phyloP scores from a whole-genome alignment of 2,329 filamentous ascomycete species.

The Verruconis gallopava region DNA sequence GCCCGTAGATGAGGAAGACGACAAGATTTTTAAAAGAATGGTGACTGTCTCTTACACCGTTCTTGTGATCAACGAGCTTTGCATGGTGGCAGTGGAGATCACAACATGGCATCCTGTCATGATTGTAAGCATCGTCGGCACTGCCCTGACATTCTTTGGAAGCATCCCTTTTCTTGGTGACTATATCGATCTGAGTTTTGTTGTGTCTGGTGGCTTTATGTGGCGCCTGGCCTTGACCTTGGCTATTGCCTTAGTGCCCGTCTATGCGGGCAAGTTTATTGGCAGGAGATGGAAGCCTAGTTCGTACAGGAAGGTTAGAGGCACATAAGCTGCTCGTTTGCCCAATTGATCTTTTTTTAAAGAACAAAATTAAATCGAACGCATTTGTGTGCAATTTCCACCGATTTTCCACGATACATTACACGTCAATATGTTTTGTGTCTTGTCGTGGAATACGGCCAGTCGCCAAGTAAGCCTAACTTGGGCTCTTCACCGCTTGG shows the following conservation, averaged over 20 bases:
- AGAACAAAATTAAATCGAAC: too few relatives aligned
- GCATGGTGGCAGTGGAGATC: conserved; percentile 95
- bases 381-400: too few relatives aligned
- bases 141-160: conserved; percentile 65
- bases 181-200: conserved; percentile 79
- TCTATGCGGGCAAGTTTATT: conserved; percentile 77
- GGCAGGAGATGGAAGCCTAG: conserved; percentile 77
- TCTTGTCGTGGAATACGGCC: too few relatives aligned
- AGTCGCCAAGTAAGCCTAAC: too few relatives aligned
- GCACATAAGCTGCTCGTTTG: too few relatives aligned
- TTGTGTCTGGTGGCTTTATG: conserved; percentile 68
- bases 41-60: conserved; percentile 86
- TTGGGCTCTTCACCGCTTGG: too few relatives aligned
- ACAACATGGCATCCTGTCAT: conserved; percentile 95
- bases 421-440: too few relatives aligned
- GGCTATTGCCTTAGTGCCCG: conserved; percentile 70
- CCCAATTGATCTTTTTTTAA: too few relatives aligned
- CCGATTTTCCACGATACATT: too few relatives aligned
- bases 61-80: conserved; percentile 81
- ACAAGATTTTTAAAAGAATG: conserved; percentile 41
- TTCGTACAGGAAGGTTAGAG: conserved; percentile 78
- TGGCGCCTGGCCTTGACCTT: conserved; percentile 78
- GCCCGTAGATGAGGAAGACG: conserved; percentile 8
- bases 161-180: conserved; percentile 73
- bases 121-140: conserved; percentile 73